Conservation (phyloP, 768 basidiomycete genomes). For the Plicaturopsis crispa region DNA sequence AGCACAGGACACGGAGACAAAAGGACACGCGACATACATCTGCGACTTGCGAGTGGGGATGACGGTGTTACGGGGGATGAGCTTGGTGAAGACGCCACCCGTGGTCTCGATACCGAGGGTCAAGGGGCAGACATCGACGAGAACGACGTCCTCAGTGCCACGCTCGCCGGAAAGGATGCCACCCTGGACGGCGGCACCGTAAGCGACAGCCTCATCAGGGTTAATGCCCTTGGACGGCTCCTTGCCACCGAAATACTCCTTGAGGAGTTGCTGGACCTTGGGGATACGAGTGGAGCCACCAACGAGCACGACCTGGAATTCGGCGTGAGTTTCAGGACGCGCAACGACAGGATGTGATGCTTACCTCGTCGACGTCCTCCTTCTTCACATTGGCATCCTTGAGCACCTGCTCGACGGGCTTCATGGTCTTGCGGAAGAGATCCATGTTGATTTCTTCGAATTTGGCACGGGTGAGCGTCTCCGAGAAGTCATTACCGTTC, state of each 20-base stretch:
- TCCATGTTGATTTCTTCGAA: conserved; percentile 99
- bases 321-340: neutral
- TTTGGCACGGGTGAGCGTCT: conserved; percentile 95
- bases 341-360: conserved; percentile 16
- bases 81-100: conserved; percentile 95
- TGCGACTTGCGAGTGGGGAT: conserved; percentile 97
- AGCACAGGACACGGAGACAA: conserved; percentile 1
- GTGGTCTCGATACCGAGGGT: conserved; percentile 99
- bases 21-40: conserved; percentile 42
- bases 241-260: conserved; percentile 94
- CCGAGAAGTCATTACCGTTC: conserved; percentile 94
- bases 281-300: conserved; percentile 99
- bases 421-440: conserved; percentile 99
- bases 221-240: conserved; percentile 99
- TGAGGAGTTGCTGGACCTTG: conserved; percentile 97
- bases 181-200: conserved; percentile 97
- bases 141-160: conserved; percentile 82
- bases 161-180: conserved; percentile 96
- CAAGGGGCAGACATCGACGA: conserved; percentile 94
- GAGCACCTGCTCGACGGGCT: conserved; percentile 97
- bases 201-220: conserved; percentile 98
- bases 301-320: conserved; percentile 69
- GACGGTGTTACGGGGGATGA: conserved; percentile 96
- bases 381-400: conserved; percentile 99
- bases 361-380: conserved; percentile 87